These are phyloP conservation scores for Ambrosia hybrid DNA, from an alignment of 140 eudicot species.

Conservation along the genomic window DNA sequence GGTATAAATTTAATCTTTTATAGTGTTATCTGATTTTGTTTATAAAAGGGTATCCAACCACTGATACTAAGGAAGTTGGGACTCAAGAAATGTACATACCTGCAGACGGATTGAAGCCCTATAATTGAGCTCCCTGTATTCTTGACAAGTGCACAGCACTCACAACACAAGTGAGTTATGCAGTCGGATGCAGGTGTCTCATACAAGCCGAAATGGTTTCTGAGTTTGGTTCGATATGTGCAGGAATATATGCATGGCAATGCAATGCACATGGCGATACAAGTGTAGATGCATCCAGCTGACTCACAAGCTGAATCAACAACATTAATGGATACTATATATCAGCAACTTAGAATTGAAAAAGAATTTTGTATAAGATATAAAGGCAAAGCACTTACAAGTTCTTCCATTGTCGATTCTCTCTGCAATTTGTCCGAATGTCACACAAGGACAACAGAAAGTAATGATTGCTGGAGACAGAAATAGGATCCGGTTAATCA, in stretches of 20 bases:
- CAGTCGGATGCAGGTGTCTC: constrained; percentile 61
- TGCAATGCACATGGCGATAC: constrained; percentile 17
- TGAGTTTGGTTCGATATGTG: constrained; percentile 42
- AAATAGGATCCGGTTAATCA: neutral
- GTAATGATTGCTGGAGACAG: constrained; percentile 38
- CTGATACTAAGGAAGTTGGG: neutral
- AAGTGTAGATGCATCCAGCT: constrained; percentile 27
- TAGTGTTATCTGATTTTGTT: no score
- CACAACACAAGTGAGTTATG: constrained; percentile 50
- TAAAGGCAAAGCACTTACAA: constrained; percentile 22
- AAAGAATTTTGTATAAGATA: neutral
- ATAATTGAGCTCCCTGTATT: constrained; percentile 57
- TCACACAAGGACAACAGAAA: constrained; percentile 42
- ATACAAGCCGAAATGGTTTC: constrained; percentile 36
- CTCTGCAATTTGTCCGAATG: constrained; percentile 46
- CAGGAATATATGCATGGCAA: constrained; percentile 42
- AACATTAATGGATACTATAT: neutral
- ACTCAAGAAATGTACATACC: constrained; percentile 43
- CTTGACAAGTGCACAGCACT: constrained; percentile 73
- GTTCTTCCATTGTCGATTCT: constrained; percentile 39
- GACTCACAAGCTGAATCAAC: constrained; percentile 32
- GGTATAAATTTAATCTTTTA: no score
- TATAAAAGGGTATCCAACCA: neutral
- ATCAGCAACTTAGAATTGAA: neutral
- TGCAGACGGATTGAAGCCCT: constrained; percentile 60